A percentile compares a stretch with the other conserved stretches of the same genome.
Conservation (phyloP, 176 grass and related monocot genomes). For the Zea luxurians region DNA sequence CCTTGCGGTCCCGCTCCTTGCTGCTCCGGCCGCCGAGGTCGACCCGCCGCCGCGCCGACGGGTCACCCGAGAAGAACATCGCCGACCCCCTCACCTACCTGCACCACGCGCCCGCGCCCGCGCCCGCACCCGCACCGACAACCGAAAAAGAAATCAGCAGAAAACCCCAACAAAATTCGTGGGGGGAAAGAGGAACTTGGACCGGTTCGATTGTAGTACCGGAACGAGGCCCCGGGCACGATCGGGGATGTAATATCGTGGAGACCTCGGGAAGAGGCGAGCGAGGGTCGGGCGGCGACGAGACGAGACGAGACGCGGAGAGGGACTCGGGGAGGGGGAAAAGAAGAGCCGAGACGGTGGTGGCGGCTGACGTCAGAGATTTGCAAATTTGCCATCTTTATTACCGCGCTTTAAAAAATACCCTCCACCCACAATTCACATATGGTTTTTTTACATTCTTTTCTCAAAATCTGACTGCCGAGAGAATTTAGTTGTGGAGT, state of each 20-base stretch:
- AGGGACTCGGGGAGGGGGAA: neutral
- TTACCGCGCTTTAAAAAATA: too few species aligned
- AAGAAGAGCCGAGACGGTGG: slow-evolving; percentile 8
- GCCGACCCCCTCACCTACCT: neutral
- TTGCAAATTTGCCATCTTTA: too few species aligned
- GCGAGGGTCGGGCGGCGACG: neutral
- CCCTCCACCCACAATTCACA: too few species aligned
- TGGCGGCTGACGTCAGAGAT: neutral
- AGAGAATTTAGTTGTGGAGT: too few species aligned
- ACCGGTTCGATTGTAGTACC: slow-evolving; percentile 36
- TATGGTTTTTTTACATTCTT: too few species aligned
- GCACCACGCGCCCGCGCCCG: neutral
- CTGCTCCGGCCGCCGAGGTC: slow-evolving; percentile 88
- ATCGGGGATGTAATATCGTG: slow-evolving; percentile 34
- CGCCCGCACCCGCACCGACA: slow-evolving; percentile 14
- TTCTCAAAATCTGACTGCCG: too few species aligned
- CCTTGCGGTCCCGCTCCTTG: slow-evolving; percentile 84
- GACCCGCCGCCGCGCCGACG: slow-evolving; percentile 73
- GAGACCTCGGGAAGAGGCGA: neutral
- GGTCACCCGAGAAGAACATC: slow-evolving; percentile 96
- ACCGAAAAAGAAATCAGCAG: neutral
- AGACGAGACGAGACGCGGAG: neutral
- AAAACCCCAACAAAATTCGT: slow-evolving; percentile 2
- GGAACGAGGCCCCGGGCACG: slow-evolving; percentile 9
- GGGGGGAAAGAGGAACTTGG: too few species aligned